Evolutionary conservation across 176 grass and related monocot genomes (phyloP).

Genomic region (Oryza glumipatula): DNA sequence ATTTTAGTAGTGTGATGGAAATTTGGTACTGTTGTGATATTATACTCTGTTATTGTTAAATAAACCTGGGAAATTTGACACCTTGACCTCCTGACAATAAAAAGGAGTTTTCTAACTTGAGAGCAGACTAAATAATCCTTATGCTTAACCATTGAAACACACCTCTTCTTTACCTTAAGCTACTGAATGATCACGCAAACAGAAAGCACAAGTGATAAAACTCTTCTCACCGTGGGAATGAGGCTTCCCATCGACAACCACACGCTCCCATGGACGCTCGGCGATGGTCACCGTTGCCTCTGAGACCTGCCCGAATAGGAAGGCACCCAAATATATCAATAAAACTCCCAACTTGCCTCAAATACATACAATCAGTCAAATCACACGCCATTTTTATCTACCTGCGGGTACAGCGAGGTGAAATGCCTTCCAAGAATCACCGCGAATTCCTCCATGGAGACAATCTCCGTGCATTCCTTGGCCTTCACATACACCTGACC

Average conservation of each 20-base stretch:
- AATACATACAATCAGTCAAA: background rate
- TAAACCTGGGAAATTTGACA: background rate
- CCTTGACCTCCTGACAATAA: background rate
- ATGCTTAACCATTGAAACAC: too few species aligned
- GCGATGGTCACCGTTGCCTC: constrained; percentile 67
- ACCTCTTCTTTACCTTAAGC: background rate
- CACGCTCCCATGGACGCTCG: constrained; percentile 95
- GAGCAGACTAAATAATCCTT: background rate
- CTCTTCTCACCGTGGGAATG: constrained; percentile 79
- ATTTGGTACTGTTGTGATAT: background rate
- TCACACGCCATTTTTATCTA: constrained; percentile 7
- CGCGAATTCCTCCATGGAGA: constrained; percentile 84
- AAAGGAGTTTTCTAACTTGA: background rate
- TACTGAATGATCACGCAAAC: background rate
- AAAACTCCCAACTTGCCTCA: background rate
- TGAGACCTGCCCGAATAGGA: constrained; percentile 50
- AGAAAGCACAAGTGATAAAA: background rate
- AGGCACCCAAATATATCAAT: background rate
- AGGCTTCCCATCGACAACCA: constrained; percentile 60
- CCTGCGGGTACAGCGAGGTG: constrained; percentile 70
- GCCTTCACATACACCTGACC: constrained; percentile 89
- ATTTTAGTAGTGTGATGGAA: background rate
- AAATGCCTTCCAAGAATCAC: constrained; percentile 83
- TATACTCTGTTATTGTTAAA: background rate
- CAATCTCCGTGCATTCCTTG: constrained; percentile 77